Evolutionary conservation across 305 asterid species (phyloP), one percentile per base, ranked within the genome.

Genomic region (Coffea humblotiana): DNA sequence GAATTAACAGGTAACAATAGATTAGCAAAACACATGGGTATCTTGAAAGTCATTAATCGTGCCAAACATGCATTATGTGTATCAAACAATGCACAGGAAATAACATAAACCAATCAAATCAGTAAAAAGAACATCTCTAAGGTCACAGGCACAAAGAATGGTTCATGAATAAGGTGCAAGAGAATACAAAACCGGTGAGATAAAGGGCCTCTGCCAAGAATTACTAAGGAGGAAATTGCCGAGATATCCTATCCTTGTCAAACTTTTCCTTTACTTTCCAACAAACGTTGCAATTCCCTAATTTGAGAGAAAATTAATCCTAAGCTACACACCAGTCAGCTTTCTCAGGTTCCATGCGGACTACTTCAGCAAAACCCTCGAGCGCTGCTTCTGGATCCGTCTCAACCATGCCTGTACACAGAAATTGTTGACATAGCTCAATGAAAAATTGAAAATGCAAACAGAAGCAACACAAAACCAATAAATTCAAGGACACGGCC

Each of bases 361-460:
- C 97, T 60, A 94, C 99, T 89, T 96, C 97, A 16, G 93, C 87
- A 83, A 96, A 96, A 56, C 97, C 98, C 86, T 90, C 96, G 75
- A 96, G 97, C 35, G 99, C 99, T 66, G 89, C 97, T 89, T 91
- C 93, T 4, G 99, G 98, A 71, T 92, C 97, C 4, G 97, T 90
- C 86, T 96, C 99, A 71, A 94, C 94, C 87, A 94, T 83, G 35
- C 99, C 99, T 96, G 66, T 82, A 72, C 47, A 80, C 27, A 66
- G 13, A 56, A 58, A 27, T 35, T 40, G 76, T 32, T 65, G 23
- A 76, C 54, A 45, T 15, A 49, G 40, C 15, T 63, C 14, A 56
- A 32, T 51, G n/a, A 3, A 6, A 48, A 75, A 60, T 25, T 60
- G 13, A 23, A 58, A 29, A 49, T 4, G 67, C 49, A 21, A 21